Percentiles rank a stretch among this genome's conserved stretches.
These are phyloP conservation scores for Solanum habrochaites DNA, from an alignment of 257 asterid genomes.

Conservation along the genomic window DNA sequence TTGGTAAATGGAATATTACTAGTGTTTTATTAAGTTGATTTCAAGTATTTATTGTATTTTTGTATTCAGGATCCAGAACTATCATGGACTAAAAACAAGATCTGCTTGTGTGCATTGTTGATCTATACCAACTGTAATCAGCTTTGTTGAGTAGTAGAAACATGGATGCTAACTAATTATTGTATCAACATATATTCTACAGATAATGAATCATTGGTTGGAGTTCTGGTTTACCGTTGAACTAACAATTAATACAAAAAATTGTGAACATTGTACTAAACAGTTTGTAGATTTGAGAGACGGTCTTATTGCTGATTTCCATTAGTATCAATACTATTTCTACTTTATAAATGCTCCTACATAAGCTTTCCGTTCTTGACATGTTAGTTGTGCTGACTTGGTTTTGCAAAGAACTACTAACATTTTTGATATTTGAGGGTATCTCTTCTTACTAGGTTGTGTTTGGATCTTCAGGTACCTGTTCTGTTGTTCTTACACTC, in stretches of 20 bases:
- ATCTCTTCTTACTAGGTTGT: neutral
- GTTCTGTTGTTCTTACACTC: constrained; percentile 91
- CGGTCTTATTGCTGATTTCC: neutral
- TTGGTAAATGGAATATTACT: neutral
- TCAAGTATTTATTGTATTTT: neutral
- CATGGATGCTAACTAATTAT: neutral
- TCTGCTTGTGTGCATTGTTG: neutral
- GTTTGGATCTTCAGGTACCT: constrained; percentile 58
- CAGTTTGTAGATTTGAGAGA: neutral
- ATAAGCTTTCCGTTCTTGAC: neutral
- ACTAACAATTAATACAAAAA: neutral
- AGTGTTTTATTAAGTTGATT: neutral
- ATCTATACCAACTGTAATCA: neutral
- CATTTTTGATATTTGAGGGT: neutral
- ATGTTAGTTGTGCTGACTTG: neutral
- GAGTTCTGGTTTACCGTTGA: neutral
- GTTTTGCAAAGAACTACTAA: neutral
- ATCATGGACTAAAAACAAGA: neutral
- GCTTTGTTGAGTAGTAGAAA: neutral
- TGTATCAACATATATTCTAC: neutral
- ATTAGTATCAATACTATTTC: neutral
- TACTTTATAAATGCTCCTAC: neutral
- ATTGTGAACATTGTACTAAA: neutral
- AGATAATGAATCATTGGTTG: neutral
- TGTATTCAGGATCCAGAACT: neutral